Evolutionary conservation across 495 filamentous ascomycete species (phyloP).

Genomic region (Podospora pseudoanserina): DNA sequence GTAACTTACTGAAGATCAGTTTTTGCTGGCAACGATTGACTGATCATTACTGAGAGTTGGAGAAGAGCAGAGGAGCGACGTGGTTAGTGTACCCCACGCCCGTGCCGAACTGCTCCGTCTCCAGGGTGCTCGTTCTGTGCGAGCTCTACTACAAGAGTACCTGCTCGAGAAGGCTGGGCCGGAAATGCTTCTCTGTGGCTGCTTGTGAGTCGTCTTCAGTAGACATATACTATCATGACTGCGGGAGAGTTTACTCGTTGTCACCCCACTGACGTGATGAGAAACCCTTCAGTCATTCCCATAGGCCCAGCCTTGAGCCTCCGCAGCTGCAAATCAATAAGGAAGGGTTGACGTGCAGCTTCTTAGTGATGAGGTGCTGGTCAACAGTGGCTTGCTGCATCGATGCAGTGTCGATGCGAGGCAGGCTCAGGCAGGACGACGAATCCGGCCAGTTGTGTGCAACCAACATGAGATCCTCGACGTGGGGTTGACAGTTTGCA

Average conservation of each 20-base stretch:
- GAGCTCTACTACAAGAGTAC: neutral
- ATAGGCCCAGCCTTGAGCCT: constrained; percentile 3
- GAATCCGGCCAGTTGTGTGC: neutral
- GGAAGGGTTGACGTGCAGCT: constrained; percentile 2
- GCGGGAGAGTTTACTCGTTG: neutral
- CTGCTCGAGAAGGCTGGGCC: neutral
- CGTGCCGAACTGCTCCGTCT: neutral
- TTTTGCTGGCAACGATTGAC: neutral
- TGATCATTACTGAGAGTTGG: neutral
- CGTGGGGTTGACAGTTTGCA: neutral
- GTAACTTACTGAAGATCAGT: neutral
- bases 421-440: neutral
- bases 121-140: neutral
- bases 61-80: neutral
- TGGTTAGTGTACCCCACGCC: neutral
- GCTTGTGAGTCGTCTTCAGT: neutral
- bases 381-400: neutral
- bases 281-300: neutral
- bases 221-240: neutral
- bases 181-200: neutral
- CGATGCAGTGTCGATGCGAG: constrained; percentile 1
- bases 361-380: constrained; percentile 3
- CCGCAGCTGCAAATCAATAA: neutral
- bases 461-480: neutral
- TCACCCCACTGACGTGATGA: constrained; percentile 3